These are phyloP conservation scores for Houttuynia cordata DNA, from an alignment of 164 flowering plant species.

Conservation along the genomic window DNA sequence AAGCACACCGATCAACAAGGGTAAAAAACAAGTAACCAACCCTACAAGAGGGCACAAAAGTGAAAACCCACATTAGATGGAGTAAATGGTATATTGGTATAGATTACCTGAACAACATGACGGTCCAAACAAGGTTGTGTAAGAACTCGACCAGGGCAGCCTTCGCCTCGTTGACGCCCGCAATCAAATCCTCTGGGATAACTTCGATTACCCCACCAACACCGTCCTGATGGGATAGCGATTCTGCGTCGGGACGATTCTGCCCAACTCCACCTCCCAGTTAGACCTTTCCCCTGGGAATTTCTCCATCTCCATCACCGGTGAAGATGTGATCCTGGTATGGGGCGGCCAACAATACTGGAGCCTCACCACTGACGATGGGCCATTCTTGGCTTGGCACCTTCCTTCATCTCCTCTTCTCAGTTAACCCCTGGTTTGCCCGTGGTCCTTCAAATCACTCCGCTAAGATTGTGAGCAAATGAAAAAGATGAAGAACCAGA, in stretches of 20 bases:
- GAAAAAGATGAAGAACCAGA: no score
- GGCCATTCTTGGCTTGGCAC: constrained; percentile 27
- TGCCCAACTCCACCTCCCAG: constrained; percentile 27
- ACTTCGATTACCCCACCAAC: constrained; percentile 13
- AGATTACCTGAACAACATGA: constrained; percentile 62
- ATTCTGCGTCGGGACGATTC: constrained; percentile 18
- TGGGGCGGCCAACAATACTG: constrained; percentile 59
- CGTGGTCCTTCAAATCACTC: no score
- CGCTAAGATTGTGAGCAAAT: no score
- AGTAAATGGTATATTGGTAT: no score
- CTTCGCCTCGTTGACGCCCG: constrained; percentile 1
- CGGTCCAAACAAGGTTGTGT: constrained; percentile 45
- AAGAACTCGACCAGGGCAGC: constrained; percentile 46
- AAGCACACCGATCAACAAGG: background rate
- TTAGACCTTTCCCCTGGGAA: constrained; percentile 35
- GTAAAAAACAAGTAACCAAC: background rate
- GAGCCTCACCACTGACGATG: constrained; percentile 50
- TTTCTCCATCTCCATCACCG: constrained; percentile 29
- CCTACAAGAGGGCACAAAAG: background rate
- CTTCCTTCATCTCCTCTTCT: no score
- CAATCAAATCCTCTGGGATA: constrained; percentile 7
- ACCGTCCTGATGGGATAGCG: constrained; percentile 39
- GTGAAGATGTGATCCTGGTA: constrained; percentile 34
- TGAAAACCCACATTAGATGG: background rate
- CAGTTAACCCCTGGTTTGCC: no score